Percentiles rank a stretch among this genome's conserved stretches.
Evolutionary conservation across 768 basidiomycete species (phyloP).

Genomic region (Russula emetica): DNA sequence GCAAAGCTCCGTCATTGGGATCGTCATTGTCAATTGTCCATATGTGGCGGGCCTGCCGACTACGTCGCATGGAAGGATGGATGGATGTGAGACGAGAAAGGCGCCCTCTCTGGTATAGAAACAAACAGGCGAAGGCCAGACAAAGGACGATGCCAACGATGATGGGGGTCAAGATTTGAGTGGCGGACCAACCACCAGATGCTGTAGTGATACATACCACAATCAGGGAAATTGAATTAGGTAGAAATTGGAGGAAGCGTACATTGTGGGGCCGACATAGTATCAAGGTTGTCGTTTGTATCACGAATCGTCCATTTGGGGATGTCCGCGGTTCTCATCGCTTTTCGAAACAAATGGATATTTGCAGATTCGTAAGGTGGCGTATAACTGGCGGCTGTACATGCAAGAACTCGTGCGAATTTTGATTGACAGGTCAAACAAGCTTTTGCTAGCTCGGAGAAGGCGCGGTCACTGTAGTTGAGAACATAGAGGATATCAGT

Average conservation of each 20-base stretch:
- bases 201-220: conserved; percentile 22
- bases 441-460: not conserved
- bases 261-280: conserved; percentile 5
- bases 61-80: conserved; percentile 11
- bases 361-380: not conserved
- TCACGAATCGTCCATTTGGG: conserved; percentile 9
- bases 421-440: conserved; percentile 4
- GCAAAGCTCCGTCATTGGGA: not conserved
- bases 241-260: conserved; percentile 5
- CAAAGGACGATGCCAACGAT: conserved; percentile 4
- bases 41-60: conserved; percentile 1
- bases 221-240: conserved; percentile 11
- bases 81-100: conserved; percentile 4
- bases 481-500: conserved; percentile 1
- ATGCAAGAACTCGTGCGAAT: not conserved
- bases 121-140: conserved; percentile 3
- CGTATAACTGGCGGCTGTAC: not conserved
- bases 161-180: conserved; percentile 22
- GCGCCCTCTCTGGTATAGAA: conserved; percentile 8
- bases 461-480: conserved; percentile 4
- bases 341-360: not conserved
- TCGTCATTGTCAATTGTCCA: conserved; percentile 2
- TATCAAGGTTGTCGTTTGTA: conserved; percentile 1
- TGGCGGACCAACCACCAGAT: conserved; percentile 7
- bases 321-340: conserved; percentile 12